Evolutionary conservation across 2,329 filamentous ascomycete genomes (phyloP).

Genomic region (Monilinia fructigena): DNA sequence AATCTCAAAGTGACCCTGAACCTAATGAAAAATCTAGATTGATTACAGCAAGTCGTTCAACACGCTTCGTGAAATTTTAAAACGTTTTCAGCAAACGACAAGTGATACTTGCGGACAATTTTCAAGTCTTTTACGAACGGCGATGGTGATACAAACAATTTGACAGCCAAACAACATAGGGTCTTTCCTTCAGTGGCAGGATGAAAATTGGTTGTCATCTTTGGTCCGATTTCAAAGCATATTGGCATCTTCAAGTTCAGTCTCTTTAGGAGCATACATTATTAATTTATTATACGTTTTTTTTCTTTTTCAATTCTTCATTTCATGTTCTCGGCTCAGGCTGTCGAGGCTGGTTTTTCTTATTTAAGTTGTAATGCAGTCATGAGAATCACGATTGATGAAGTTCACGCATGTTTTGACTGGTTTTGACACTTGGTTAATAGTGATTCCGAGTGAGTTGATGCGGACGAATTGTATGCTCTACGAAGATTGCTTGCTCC

Average conservation of each 20-base stretch:
- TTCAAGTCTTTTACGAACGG: background rate
- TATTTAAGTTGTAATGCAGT: slow-evolving; percentile 17
- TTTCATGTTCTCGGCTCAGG: background rate
- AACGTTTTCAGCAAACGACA: background rate
- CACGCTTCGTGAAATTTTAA: background rate
- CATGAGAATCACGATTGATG: slow-evolving; percentile 19
- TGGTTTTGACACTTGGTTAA: background rate
- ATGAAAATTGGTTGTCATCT: background rate
- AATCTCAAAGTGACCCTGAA: background rate
- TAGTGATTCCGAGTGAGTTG: slow-evolving; percentile 1
- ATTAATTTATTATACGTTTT: background rate
- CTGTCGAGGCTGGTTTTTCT: background rate
- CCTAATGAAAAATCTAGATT: slow-evolving; percentile 9
- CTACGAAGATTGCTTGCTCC: background rate
- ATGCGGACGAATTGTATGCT: background rate
- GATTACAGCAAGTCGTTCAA: background rate
- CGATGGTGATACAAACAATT: background rate
- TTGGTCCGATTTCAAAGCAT: background rate
- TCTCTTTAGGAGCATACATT: background rate
- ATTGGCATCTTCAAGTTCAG: background rate
- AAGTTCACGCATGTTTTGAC: slow-evolving; percentile 6
- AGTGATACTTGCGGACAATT: background rate
- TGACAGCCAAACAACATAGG: background rate
- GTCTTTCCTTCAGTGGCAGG: background rate
- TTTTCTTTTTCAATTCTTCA: slow-evolving; percentile 5